Conservation (phyloP, 306 rosid species). For the Gastrolobium villosum region DNA sequence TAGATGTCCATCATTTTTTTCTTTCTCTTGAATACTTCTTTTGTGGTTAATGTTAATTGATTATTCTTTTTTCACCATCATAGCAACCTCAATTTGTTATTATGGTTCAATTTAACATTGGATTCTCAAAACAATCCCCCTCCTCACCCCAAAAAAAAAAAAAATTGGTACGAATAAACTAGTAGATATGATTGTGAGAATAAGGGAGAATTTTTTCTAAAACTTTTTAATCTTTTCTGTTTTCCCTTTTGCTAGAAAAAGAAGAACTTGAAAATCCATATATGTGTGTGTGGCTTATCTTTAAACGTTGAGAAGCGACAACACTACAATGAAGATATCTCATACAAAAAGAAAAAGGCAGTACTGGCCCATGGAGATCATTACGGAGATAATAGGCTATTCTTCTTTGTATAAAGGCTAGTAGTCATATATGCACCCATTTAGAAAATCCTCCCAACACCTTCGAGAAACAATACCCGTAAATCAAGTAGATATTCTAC, state of each 20-base stretch:
- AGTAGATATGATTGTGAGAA: background rate
- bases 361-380: background rate
- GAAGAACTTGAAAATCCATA: background rate
- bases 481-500: background rate
- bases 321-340: background rate
- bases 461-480: background rate
- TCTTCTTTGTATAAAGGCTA: background rate
- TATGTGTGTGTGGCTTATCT: background rate
- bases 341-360: background rate
- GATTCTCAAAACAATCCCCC: background rate
- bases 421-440: background rate
- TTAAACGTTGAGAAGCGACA: background rate
- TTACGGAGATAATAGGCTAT: background rate
- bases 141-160: background rate
- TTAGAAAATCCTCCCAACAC: background rate
- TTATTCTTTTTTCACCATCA: background rate
- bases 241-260: background rate
- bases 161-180: background rate
- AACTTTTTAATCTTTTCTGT: background rate
- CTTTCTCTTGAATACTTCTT: background rate
- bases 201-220: background rate
- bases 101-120: background rate
- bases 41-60: background rate
- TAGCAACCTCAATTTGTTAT: background rate
- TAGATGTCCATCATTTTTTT: background rate